Conservation (phyloP, 768 basidiomycete genomes). For the Rhizopogon salebrosus region DNA sequence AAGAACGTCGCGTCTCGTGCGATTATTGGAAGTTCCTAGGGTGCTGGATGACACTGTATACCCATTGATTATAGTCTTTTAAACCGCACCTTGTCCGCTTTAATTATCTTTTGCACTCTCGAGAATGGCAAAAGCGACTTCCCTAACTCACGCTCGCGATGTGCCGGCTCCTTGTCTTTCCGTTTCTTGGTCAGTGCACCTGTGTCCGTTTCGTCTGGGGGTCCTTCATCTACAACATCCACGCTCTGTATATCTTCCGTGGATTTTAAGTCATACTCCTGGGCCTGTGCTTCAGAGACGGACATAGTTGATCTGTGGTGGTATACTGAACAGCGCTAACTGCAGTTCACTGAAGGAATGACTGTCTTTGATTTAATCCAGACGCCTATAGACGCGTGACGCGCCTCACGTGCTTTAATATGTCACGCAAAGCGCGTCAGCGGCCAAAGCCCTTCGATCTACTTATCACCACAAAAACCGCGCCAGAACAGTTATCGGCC, state of each 20-base stretch:
- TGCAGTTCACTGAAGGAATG: too few relatives aligned
- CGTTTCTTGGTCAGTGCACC: conserved; percentile 7
- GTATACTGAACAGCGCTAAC: too few relatives aligned
- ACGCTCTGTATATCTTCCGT: background rate
- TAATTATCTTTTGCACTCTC: conserved; percentile 79
- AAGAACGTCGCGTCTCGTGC: conserved; percentile 75
- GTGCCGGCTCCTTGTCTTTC: conserved; percentile 13
- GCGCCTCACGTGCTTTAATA: conserved; percentile 11
- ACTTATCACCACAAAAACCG: conserved; percentile 1
- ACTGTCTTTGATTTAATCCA: too few relatives aligned
- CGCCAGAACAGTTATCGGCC: too few relatives aligned
- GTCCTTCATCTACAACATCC: background rate
- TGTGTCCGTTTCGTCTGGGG: background rate
- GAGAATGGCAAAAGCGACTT: conserved; percentile 73
- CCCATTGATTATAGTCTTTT: conserved; percentile 65
- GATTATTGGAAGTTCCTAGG: conserved; percentile 69
- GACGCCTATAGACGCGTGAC: conserved; percentile 16
- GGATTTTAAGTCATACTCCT: background rate
- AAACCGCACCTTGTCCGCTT: conserved; percentile 68
- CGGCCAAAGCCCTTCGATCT: conserved; percentile 7
- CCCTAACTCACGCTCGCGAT: conserved; percentile 42
- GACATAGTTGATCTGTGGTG: background rate
- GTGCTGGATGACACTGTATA: conserved; percentile 52
- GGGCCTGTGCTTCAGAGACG: background rate
- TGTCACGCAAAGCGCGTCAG: conserved; percentile 9